Base-by-base conservation (phyloP, 768 basidiomycete species). In the Leccinum longicurvipes region DNA sequence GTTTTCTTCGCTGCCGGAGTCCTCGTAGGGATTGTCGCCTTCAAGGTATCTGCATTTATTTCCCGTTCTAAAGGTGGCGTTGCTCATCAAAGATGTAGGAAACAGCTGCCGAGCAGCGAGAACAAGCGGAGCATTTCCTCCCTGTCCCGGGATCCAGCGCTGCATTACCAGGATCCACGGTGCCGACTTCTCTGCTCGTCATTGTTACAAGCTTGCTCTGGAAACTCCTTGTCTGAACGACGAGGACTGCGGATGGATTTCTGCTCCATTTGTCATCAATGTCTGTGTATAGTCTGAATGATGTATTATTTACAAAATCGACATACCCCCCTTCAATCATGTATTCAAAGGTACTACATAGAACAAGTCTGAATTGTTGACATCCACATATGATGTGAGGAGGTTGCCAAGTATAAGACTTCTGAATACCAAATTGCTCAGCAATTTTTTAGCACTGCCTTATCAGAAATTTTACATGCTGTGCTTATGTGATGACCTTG, bases 1-100 rank as follows among this genome's bases (percentile, higher is more conserved):
- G 58, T 79, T 8, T 93, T 89, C 74, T 92, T 95, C 63, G 85
- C 81, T 7, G 71, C 80, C 3, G 91, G 89, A 0, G 70, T 95
- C 50, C 73, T 95, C 21, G 84, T 93, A 23, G 91, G 93, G 19
- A 67, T 93, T 3, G 84, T 82, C 24, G 83, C 81, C 2, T 94
- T 93, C 79, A 94, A 93, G 79, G 90, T 89, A 61, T 3, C 69
- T 61, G n/a, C 34, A 23, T 51, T 36, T 32, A n/a, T 12, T 55
- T 8, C 19, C 19, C 32, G 27, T 19, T 23, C 3, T 11, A 24
- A 19, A 24, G 21, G 11, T 47, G 47, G 45, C 11, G 17, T 19
- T 41, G 3, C 51, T 56, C 24, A 54, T 46, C 47, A 1, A 28
- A 2, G 27, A 42, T 53, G 44, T 23, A 89, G 88, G 69, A 89